phyloP scores from a whole-genome alignment of 306 rosid genomes.

The Pterocarpus macrocarpus region DNA sequence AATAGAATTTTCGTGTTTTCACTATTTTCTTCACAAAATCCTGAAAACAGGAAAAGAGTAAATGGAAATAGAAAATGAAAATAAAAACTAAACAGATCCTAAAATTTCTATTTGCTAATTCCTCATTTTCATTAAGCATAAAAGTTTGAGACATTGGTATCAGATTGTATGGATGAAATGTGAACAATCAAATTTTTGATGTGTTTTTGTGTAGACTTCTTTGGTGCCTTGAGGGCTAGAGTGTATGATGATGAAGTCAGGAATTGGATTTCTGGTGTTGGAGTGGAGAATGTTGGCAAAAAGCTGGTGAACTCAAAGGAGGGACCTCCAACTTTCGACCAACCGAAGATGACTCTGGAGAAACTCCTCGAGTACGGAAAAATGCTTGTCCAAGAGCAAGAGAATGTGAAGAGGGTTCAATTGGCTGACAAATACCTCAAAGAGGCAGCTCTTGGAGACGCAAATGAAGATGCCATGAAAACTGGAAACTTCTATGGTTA shows the following conservation, averaged over 20 bases:
- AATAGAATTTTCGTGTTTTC: too few species aligned
- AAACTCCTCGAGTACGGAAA: constrained; percentile 73
- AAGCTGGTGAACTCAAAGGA: constrained; percentile 80
- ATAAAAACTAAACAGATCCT: too few species aligned
- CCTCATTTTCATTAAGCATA: background rate
- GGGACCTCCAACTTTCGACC: constrained; percentile 75
- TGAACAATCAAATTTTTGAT: constrained; percentile 13
- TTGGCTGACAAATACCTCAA: constrained; percentile 73
- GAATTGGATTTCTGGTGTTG: constrained; percentile 66
- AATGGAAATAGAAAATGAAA: too few species aligned
- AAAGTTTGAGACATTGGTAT: constrained; percentile 1
- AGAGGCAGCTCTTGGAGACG: constrained; percentile 82
- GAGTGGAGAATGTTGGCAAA: constrained; percentile 67
- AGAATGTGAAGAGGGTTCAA: constrained; percentile 83
- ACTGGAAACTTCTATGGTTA: constrained; percentile 69
- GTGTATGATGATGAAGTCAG: constrained; percentile 81
- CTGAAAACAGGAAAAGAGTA: too few species aligned
- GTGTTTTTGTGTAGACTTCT: constrained; percentile 61
- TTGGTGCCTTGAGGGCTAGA: constrained; percentile 83
- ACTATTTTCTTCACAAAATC: too few species aligned
- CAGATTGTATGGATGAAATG: background rate
- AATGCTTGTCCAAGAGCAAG: constrained; percentile 78
- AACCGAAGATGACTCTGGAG: constrained; percentile 62
- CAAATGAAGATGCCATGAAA: constrained; percentile 67
- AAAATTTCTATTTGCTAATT: background rate